Evolutionary conservation across 2,329 filamentous ascomycete species (phyloP), one percentile per base, ranked within the genome.

Genomic region (Aspergillus melleus): DNA sequence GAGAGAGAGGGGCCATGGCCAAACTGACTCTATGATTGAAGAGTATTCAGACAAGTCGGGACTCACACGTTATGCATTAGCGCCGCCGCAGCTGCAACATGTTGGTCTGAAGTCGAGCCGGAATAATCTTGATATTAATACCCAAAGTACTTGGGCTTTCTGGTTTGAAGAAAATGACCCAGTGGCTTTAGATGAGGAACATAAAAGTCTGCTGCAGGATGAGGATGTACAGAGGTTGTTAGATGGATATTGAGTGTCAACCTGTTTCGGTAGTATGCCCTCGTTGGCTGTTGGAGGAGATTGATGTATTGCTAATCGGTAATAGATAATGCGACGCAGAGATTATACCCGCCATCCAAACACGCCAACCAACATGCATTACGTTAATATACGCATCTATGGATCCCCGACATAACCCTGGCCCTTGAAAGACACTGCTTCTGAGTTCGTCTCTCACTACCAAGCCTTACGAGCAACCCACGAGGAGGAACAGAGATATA

Each of bases 1-100:
- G 20, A 47, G 54, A 3, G 51, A 60, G 4, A 55, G 58, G 20
- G 56, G 61, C 5, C 51, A 46, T 26, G 68, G 69, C 0, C 69
- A 70, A 58, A 71, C 66, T 9, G 69, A 72, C 59, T 65, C 58
- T 3, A 54, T 70, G 60, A 68, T 70, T 36, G 68, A 70, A 55
- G 65, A 70, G 12, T 71, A 68, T 55, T 67, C 69, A 2, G 61
- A 64, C 32, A 32, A 61, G 29, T 57, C 47, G 1, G 44, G 42
- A 30, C 57, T 63, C 42, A 58, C 49, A 1, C 44, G 66, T 24
- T 58, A 59, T 30, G 63, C 64, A 9, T 59, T 70, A 3, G 64
- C 67, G 16, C 69, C 68, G 19, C 64, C 65, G 36, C 69, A 69
- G 53, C 52, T 72, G 14, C 69, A 73, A 58, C 70, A 72, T 62